Evolutionary conservation across 179 eudicot genomes (phyloP).

Genomic region (Gypsophila paniculata): DNA sequence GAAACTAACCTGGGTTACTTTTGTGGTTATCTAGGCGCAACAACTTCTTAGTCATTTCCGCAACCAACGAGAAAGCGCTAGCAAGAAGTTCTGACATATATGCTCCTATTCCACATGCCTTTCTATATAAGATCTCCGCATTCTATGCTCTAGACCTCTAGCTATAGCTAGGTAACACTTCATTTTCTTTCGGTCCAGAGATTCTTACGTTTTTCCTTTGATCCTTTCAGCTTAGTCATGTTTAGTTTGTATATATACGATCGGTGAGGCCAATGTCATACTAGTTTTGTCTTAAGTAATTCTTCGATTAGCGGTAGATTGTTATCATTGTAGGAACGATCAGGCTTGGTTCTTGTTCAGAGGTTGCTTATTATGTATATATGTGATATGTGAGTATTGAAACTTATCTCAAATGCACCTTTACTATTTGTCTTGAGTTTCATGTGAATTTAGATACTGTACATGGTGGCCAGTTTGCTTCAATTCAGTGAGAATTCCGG

Average conservation of each 20-base stretch:
- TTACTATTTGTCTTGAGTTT: neutral
- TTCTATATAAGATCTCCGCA: neutral
- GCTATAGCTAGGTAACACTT: neutral
- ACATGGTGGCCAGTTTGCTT: neutral
- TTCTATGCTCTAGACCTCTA: neutral
- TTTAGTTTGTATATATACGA: neutral
- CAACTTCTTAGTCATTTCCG: conserved; percentile 91
- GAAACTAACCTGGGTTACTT: conserved; percentile 11
- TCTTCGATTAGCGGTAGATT: conserved; percentile 1
- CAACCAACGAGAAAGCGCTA: conserved; percentile 71
- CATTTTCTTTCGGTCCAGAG: neutral
- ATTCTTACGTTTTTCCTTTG: neutral
- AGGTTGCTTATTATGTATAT: neutral
- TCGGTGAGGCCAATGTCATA: neutral
- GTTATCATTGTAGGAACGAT: neutral
- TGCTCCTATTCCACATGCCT: neutral
- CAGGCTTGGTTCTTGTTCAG: neutral
- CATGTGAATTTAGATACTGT: neutral
- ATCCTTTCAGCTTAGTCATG: neutral
- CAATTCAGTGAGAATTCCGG: neutral
- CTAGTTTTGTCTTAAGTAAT: neutral
- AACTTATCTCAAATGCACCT: neutral
- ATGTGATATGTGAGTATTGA: neutral
- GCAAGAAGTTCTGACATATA: conserved; percentile 37
- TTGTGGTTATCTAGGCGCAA: conserved; percentile 53